These are phyloP conservation scores for Elsinoe batatas DNA, from an alignment of 2,329 filamentous ascomycete species.

Conservation along the genomic window DNA sequence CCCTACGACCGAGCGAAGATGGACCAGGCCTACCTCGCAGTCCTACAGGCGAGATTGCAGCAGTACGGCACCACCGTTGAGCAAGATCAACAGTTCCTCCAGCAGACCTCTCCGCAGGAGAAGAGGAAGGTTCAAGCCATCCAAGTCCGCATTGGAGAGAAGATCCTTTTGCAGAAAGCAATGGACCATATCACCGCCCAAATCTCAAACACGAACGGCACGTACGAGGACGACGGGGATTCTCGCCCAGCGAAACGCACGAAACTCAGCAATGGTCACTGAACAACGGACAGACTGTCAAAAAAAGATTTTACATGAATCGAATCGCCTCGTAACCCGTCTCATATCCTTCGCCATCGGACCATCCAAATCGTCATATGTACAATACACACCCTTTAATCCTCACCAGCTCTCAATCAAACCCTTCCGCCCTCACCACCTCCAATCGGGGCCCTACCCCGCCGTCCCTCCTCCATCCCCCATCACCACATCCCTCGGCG, in stretches of 20 bases:
- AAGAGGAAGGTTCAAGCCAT: constrained; percentile 45
- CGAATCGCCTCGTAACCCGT: background rate
- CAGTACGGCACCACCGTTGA: constrained; percentile 20
- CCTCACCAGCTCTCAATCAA: background rate
- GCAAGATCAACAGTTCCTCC: background rate
- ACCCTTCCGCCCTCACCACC: too few relatives aligned
- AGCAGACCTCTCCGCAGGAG: background rate
- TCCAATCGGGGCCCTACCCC: constrained; percentile 1
- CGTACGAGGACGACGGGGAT: constrained; percentile 18
- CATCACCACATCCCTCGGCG: constrained; percentile 15
- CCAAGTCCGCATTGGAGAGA: constrained; percentile 62
- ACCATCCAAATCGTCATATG: constrained; percentile 8
- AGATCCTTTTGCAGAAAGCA: constrained; percentile 52
- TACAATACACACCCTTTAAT: background rate
- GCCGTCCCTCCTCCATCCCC: constrained; percentile 14
- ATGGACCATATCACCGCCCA: constrained; percentile 20
- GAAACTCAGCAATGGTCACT: constrained; percentile 22
- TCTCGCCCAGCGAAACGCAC: constrained; percentile 21
- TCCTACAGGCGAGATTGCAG: constrained; percentile 6
- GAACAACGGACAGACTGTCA: constrained; percentile 17
- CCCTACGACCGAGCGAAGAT: background rate
- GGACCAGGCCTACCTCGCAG: background rate
- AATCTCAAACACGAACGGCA: constrained; percentile 14
- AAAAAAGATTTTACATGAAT: constrained; percentile 15
- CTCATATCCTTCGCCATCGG: too few relatives aligned